These are phyloP conservation scores for Trypanosoma mega DNA, from an alignment of 208 protist species.

Conservation along the genomic window DNA sequence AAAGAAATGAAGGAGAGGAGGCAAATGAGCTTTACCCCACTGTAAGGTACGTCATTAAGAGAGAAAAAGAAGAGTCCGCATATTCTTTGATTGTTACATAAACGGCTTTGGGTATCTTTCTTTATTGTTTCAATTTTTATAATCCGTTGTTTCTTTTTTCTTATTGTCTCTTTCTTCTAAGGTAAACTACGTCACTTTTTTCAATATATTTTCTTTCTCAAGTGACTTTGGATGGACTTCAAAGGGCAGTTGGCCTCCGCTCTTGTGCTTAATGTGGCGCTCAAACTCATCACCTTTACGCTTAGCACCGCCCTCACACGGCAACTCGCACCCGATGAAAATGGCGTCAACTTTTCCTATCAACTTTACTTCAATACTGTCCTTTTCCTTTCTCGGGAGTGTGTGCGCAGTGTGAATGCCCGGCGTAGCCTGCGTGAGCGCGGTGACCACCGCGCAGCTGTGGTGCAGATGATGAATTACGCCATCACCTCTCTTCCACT, in stretches of 20 bases:
- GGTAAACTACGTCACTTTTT: not conserved
- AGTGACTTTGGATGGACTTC: no score
- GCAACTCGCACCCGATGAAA: conserved; percentile 64
- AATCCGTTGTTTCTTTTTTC: not conserved
- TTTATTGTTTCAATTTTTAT: not conserved
- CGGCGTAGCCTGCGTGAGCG: conserved; percentile 30
- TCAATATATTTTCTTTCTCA: no score
- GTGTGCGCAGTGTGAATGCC: conserved; percentile 61
- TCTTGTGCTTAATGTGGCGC: conserved; percentile 51
- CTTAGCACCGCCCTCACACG: conserved; percentile 67
- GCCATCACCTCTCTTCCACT: conserved; percentile 44
- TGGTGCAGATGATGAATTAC: conserved; percentile 38
- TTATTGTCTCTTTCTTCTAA: not conserved
- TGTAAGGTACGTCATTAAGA: no score
- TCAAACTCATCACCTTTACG: conserved; percentile 78
- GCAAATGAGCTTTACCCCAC: no score
- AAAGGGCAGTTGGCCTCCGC: conserved; percentile 64
- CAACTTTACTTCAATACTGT: conserved; percentile 80
- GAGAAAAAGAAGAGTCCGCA: no score
- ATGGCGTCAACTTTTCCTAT: conserved; percentile 73
- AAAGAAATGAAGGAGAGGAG: no score
- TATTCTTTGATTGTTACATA: conserved; percentile 6
- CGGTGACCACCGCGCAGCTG: conserved; percentile 4
- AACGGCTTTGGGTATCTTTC: not conserved
- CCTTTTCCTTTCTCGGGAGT: conserved; percentile 74